Conservation (phyloP, 2,329 filamentous ascomycete species). For the Ophiocordyceps polyrhachis-furcata region DNA sequence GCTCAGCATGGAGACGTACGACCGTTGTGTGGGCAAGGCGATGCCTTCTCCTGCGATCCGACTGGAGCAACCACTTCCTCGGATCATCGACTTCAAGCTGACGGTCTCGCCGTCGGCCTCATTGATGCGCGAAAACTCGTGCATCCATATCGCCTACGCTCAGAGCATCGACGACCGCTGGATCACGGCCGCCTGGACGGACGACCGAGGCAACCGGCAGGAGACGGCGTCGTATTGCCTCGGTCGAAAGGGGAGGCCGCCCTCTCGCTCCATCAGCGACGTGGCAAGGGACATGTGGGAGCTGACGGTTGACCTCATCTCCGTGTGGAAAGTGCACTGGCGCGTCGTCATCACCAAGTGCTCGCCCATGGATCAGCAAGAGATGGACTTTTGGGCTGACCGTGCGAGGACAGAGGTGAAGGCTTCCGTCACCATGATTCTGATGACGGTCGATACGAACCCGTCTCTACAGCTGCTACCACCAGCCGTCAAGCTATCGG, state of each 20-base stretch:
- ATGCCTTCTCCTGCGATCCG: slow-evolving; percentile 52
- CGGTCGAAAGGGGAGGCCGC: slow-evolving; percentile 33
- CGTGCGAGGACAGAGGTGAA: slow-evolving; percentile 32
- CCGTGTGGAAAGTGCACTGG: slow-evolving; percentile 54
- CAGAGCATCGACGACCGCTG: slow-evolving; percentile 58
- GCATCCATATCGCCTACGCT: slow-evolving; percentile 65
- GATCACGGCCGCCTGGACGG: slow-evolving; percentile 67
- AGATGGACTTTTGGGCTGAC: slow-evolving; percentile 40
- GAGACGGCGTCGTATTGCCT: slow-evolving; percentile 58
- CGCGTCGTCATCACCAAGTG: slow-evolving; percentile 57
- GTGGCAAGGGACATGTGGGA: slow-evolving; percentile 63
- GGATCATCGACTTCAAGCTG: slow-evolving; percentile 59
- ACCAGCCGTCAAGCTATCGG: slow-evolving; percentile 28
- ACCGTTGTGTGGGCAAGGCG: slow-evolving; percentile 44
- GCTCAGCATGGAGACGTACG: slow-evolving; percentile 59
- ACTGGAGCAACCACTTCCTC: slow-evolving; percentile 50
- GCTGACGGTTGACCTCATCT: slow-evolving; percentile 55
- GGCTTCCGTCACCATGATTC: slow-evolving; percentile 32
- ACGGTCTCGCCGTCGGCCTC: slow-evolving; percentile 49
- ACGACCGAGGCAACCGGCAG: slow-evolving; percentile 56
- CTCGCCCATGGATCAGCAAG: slow-evolving; percentile 46
- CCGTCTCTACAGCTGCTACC: slow-evolving; percentile 46
- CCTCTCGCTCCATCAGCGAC: slow-evolving; percentile 36
- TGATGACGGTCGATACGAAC: slow-evolving; percentile 46
- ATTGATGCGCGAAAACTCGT: slow-evolving; percentile 58